phyloP scores from a whole-genome alignment of 2,329 filamentous ascomycete species.

The Dothistroma pini region DNA sequence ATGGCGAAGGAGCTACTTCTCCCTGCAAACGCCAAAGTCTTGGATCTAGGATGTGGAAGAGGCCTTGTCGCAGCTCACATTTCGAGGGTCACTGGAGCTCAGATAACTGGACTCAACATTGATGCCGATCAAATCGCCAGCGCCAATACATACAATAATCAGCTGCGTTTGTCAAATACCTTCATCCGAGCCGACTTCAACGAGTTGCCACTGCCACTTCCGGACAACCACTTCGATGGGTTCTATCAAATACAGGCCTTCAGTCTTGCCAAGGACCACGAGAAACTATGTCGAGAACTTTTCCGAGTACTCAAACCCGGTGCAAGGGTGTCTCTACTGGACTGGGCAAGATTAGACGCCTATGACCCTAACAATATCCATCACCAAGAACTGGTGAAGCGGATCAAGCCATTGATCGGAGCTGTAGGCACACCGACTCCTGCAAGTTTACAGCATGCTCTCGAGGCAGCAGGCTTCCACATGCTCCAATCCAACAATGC shows the following conservation, averaged over 20 bases:
- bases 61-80: conserved; percentile 32
- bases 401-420: conserved; percentile 31
- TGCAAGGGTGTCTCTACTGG: conserved; percentile 27
- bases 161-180: conserved; percentile 20
- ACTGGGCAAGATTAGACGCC: conserved; percentile 29
- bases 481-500: conserved; percentile 25
- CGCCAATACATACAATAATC: conserved; percentile 25
- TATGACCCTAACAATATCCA: conserved; percentile 24
- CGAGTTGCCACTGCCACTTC: conserved; percentile 28
- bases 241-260: conserved; percentile 34
- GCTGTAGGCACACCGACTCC: conserved; percentile 31
- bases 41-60: conserved; percentile 32
- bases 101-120: conserved; percentile 31
- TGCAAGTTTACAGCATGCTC: conserved; percentile 18
- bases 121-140: conserved; percentile 30
- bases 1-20: conserved; percentile 28
- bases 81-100: conserved; percentile 24
- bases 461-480: conserved; percentile 27
- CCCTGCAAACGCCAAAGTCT: conserved; percentile 25
- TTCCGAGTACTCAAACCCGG: conserved; percentile 30
- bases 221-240: conserved; percentile 27
- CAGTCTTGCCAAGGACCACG: conserved; percentile 28
- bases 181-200: conserved; percentile 30
- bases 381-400: conserved; percentile 26
- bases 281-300: conserved; percentile 24